These are phyloP conservation scores for Takakia lepidozioides DNA, from an alignment of 225 moss, liverwort and hornwort species.

Conservation along the genomic window DNA sequence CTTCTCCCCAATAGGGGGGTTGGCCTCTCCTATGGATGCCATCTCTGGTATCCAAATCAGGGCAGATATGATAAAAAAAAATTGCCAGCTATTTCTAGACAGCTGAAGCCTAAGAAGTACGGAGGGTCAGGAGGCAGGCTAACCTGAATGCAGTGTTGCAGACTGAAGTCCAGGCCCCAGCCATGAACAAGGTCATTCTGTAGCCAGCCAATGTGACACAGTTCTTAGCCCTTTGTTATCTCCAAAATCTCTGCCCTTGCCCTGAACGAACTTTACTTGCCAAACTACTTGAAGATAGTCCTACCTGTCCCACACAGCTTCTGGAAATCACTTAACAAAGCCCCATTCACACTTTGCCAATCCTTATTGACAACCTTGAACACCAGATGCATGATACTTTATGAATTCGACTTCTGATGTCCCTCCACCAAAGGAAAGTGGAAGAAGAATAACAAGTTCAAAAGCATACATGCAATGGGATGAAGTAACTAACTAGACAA, in stretches of 20 bases:
- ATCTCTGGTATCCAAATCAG: no score
- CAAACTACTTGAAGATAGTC: no score
- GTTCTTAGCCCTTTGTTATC: not conserved
- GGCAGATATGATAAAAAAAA: not conserved
- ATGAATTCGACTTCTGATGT: no score
- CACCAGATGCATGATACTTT: not conserved
- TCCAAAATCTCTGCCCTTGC: not conserved
- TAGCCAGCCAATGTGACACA: conserved; percentile 10
- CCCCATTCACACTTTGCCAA: not conserved
- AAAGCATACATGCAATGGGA: no score
- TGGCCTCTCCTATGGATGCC: no score
- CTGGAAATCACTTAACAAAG: not conserved
- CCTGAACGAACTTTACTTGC: no score
- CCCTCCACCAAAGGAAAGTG: no score
- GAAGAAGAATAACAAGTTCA: not conserved
- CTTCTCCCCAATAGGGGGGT: no score
- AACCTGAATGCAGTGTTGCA: conserved; percentile 94
- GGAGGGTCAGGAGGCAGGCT: not conserved
- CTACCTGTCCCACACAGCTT: not conserved
- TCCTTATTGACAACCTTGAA: no score
- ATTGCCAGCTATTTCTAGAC: not conserved
- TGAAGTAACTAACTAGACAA: no score
- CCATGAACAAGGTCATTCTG: conserved; percentile 99
- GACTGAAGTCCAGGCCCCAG: conserved; percentile 95
- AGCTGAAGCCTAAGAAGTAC: not conserved